phyloP scores from a whole-genome alignment of 768 basidiomycete genomes.

The Rubroboletus pulcherrimus region DNA sequence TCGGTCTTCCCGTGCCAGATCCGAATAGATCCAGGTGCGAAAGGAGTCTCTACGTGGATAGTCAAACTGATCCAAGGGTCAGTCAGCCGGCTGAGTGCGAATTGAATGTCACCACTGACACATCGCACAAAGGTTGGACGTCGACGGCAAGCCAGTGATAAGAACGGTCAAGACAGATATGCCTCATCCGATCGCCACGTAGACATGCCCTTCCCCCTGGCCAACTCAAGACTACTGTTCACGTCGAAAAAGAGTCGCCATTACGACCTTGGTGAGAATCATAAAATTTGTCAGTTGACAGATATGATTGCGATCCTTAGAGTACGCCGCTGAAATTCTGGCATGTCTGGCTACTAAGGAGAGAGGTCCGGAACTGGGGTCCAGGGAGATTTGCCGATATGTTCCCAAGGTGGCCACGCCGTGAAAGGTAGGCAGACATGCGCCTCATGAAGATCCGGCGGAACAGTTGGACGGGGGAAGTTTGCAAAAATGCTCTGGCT shows the following conservation, averaged over 20 bases:
- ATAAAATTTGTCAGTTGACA: background rate
- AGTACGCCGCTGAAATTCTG: background rate
- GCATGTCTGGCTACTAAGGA: background rate
- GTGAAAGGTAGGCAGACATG: slow-evolving; percentile 6
- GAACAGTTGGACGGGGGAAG: slow-evolving; percentile 10
- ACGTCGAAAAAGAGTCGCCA: slow-evolving; percentile 12
- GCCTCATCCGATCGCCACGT: background rate
- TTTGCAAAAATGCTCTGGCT: slow-evolving; percentile 1
- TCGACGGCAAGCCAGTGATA: background rate
- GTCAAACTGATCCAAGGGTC: slow-evolving; percentile 7
- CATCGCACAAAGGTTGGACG: background rate
- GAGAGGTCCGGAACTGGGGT: background rate
- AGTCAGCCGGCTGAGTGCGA: background rate
- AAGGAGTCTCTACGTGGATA: slow-evolving; percentile 5
- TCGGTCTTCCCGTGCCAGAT: slow-evolving; percentile 12
- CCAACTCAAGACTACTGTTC: background rate
- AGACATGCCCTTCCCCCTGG: background rate
- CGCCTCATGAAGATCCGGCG: slow-evolving; percentile 24
- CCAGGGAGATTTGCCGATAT: slow-evolving; percentile 21
- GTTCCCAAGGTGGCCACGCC: slow-evolving; percentile 25
- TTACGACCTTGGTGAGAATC: slow-evolving; percentile 20
- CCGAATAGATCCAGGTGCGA: slow-evolving; percentile 19
- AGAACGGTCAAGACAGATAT: background rate
- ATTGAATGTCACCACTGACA: background rate
- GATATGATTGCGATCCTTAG: background rate